Conservation (phyloP, 164 flowering plant species). For the Kalanchoe fedtschenkoi region DNA sequence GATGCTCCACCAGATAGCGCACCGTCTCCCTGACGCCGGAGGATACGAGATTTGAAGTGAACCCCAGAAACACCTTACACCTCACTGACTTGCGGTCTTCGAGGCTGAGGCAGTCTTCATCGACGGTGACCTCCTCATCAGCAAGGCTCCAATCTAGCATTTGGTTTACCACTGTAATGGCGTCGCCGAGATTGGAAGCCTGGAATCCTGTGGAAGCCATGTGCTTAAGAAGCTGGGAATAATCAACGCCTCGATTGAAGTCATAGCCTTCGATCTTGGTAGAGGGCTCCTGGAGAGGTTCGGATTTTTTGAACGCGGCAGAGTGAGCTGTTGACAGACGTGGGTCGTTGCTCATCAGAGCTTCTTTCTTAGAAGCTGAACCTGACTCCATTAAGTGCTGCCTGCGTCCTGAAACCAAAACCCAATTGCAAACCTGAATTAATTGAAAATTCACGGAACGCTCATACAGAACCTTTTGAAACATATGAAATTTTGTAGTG, state of each 20-base stretch:
- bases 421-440: too few relatives aligned
- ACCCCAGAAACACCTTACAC: conserved; percentile 85
- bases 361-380: conserved; percentile 16
- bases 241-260: conserved; percentile 70
- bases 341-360: conserved; percentile 11
- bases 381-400: conserved; percentile 16
- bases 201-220: conserved; percentile 77
- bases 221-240: conserved; percentile 49
- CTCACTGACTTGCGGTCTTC: conserved; percentile 44
- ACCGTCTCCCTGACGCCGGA: conserved; percentile 84
- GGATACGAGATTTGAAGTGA: conserved; percentile 84
- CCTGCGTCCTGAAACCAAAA: too few relatives aligned
- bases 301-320: conserved; percentile 49
- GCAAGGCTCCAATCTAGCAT: conserved; percentile 94
- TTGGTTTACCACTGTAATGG: conserved; percentile 59
- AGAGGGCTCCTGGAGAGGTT: conserved; percentile 42
- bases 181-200: conserved; percentile 93
- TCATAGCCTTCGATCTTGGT: conserved; percentile 68
- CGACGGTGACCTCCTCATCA: conserved; percentile 29
- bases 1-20: conserved; percentile 82
- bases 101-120: conserved; percentile 37
- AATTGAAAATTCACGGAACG: too few relatives aligned
- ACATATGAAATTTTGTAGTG: too few relatives aligned
- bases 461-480: too few relatives aligned
- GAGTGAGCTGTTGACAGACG: conserved; percentile 27